phyloP scores from a whole-genome alignment of 495 filamentous ascomycete genomes.

The Thermochaetoides thermophila region DNA sequence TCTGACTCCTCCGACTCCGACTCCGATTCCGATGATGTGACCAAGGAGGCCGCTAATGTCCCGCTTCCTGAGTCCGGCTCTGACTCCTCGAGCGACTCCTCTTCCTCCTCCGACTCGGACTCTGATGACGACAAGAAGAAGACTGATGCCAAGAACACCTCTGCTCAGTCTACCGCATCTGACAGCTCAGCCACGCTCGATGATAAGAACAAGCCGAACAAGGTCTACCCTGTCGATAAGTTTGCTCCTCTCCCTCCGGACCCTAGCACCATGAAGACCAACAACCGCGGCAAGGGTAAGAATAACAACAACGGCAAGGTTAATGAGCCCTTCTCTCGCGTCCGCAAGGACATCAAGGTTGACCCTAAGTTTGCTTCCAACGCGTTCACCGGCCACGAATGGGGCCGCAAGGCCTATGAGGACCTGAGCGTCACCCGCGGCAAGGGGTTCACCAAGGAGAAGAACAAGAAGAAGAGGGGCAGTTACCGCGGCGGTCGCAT shows the following conservation, averaged over 20 bases:
- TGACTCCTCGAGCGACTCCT: conserved; percentile 18
- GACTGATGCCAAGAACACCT: conserved; percentile 11
- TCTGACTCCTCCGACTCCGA: conserved; percentile 15
- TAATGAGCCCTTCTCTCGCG: conserved; percentile 49
- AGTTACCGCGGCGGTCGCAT: conserved; percentile 75
- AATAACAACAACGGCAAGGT: conserved; percentile 37
- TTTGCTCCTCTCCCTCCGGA: conserved; percentile 37
- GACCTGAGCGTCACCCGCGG: conserved; percentile 84
- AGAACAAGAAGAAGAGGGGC: conserved; percentile 91
- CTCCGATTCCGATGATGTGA: conserved; percentile 27
- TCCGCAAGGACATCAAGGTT: conserved; percentile 40
- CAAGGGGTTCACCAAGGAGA: conserved; percentile 98
- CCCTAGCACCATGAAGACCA: conserved; percentile 22
- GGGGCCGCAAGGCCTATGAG: conserved; percentile 71
- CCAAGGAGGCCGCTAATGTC: conserved; percentile 37
- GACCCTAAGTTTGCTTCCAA: conserved; percentile 52
- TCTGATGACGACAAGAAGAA: conserved; percentile 20
- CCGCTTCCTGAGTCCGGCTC: conserved; percentile 31
- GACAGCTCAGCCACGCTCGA: conserved; percentile 28
- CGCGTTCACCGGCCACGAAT: conserved; percentile 67
- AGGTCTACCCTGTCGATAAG: conserved; percentile 19
- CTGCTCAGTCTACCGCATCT: conserved; percentile 10
- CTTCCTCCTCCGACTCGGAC: conserved; percentile 21
- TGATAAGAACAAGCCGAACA: conserved; percentile 27
- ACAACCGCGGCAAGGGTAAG: conserved; percentile 29